phyloP scores from a whole-genome alignment of 1,284 basidiomycete species.

The Apiotrichum sp. region DNA sequence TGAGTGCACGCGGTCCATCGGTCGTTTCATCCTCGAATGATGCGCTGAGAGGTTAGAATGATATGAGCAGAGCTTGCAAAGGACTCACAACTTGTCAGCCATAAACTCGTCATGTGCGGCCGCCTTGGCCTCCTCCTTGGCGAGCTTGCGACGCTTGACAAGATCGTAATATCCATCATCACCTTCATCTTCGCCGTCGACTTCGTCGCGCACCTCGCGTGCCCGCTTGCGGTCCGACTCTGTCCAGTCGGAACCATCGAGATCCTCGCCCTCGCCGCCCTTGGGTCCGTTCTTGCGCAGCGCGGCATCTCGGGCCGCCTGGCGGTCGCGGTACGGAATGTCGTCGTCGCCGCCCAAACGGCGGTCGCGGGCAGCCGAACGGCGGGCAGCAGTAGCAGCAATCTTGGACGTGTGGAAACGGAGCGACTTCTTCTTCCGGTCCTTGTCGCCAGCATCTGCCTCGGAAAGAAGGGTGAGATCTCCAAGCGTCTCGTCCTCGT shows the following conservation, averaged over 20 bases:
- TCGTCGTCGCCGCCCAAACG: slow-evolving; percentile 71
- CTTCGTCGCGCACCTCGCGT: slow-evolving; percentile 48
- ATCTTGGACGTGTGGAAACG: slow-evolving; percentile 89
- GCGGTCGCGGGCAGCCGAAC: slow-evolving; percentile 59
- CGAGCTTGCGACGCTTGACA: slow-evolving; percentile 65
- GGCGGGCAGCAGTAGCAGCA: slow-evolving; percentile 64
- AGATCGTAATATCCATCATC: slow-evolving; percentile 79
- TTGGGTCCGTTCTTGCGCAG: slow-evolving; percentile 47
- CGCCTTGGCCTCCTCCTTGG: slow-evolving; percentile 70
- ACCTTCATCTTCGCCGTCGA: slow-evolving; percentile 44
- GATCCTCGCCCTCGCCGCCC: slow-evolving; percentile 35
- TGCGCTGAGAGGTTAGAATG: slow-evolving; percentile 45
- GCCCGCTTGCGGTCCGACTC: slow-evolving; percentile 53
- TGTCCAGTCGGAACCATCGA: slow-evolving; percentile 47
- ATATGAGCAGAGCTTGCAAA: background rate
- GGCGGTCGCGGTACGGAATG: slow-evolving; percentile 47
- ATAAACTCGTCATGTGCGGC: slow-evolving; percentile 66
- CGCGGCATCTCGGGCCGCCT: slow-evolving; percentile 49
- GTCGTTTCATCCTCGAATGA: slow-evolving; percentile 52
- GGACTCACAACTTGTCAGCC: slow-evolving; percentile 58
- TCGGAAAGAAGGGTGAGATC: slow-evolving; percentile 64
- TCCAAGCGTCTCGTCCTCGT: slow-evolving; percentile 60
- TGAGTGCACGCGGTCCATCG: slow-evolving; percentile 68
- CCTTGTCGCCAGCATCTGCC: slow-evolving; percentile 74
- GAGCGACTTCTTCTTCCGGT: slow-evolving; percentile 66